phyloP scores from a whole-genome alignment of 805 yeast genomes.

The Naumovozyma dairenensis region DNA sequence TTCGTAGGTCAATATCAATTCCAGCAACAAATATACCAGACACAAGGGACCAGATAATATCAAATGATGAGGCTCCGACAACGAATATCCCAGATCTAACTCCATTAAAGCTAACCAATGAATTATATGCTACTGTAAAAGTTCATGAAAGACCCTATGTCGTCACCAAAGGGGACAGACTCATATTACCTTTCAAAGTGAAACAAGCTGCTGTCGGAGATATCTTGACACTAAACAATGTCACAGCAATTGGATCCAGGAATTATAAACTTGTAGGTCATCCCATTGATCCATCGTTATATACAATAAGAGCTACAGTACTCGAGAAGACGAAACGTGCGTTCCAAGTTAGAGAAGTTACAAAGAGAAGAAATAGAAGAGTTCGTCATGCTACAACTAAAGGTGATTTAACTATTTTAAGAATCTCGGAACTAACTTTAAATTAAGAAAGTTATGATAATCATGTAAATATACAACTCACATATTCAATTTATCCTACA shows the following conservation, averaged over 20 bases:
- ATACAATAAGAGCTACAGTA: slow-evolving; percentile 63
- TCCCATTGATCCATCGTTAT: slow-evolving; percentile 44
- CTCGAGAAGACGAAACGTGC: slow-evolving; percentile 80
- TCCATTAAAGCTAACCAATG: slow-evolving; percentile 57
- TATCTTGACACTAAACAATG: slow-evolving; percentile 59
- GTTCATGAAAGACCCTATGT: slow-evolving; percentile 78
- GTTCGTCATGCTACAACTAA: slow-evolving; percentile 54
- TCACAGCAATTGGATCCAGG: slow-evolving; percentile 76
- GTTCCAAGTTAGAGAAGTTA: slow-evolving; percentile 58
- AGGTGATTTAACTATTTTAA: slow-evolving; percentile 66
- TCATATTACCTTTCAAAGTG: slow-evolving; percentile 69
- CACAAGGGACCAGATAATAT: too few species aligned
- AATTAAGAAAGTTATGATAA: slow-evolving; percentile 18
- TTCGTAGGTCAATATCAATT: too few species aligned
- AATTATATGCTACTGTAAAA: slow-evolving; percentile 71
- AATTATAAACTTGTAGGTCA: slow-evolving; percentile 58
- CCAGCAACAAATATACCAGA: too few species aligned
- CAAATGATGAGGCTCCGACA: too few species aligned
- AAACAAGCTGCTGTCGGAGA: slow-evolving; percentile 79
- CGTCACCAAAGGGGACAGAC: slow-evolving; percentile 83
- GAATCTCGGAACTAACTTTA: slow-evolving; percentile 63
- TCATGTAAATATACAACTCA: slow-evolving; percentile 4
- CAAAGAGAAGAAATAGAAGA: slow-evolving; percentile 75
- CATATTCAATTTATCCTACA: too few species aligned
- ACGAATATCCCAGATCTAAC: too few species aligned